Evolutionary conservation across 495 filamentous ascomycete species (phyloP), one percentile per base, ranked within the genome.

Genomic region (Bacidia gigantensis): DNA sequence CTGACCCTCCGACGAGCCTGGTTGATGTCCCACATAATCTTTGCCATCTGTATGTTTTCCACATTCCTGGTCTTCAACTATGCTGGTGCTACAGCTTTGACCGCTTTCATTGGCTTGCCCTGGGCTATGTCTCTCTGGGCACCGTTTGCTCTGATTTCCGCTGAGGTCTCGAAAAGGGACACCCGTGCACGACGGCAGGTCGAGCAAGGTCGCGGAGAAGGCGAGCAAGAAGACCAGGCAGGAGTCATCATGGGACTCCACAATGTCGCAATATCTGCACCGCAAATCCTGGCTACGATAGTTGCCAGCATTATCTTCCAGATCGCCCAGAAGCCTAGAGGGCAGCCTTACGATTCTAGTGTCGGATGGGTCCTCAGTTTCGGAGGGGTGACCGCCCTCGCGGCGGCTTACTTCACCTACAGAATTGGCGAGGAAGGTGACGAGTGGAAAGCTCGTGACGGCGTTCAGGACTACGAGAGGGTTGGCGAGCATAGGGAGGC

Each of bases 91-190:
- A 89, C 84, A 0, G 70, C 80, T 17, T 76, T 90, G 11, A 82
- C 92, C 44, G 85, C 78, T 3, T 62, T 92, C 11, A 75, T 93
- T 53, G 89, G 89, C 17, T 79, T 95, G 51, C 84, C 82, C 11
- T 95, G 89, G 89, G 87, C 89, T 21, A 67, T 95, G 47, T 86
- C 87, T 18, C 73, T 89, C 26, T 95, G 89, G 89, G 89, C 86
- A 0, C 89, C 89, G 0, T 95, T 89, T 71, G 88, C 89, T 32
- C 81, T 95, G 56, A 94, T 95, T 60, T 83, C 82, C 46, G 82
- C 84, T 29, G 89, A 95, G 66, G 86, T 95, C 40, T 79, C 79
- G 46, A 82, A 81, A 49, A 79, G 86, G 26, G 85, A 94, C 60
- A 77, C 80, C 46, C 81, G 84, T 20, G 66, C 73, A 18, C 71